Evolutionary conservation across 495 filamentous ascomycete species (phyloP), one percentile per base, ranked within the genome.

Genomic region (Aspergillus leporis): DNA sequence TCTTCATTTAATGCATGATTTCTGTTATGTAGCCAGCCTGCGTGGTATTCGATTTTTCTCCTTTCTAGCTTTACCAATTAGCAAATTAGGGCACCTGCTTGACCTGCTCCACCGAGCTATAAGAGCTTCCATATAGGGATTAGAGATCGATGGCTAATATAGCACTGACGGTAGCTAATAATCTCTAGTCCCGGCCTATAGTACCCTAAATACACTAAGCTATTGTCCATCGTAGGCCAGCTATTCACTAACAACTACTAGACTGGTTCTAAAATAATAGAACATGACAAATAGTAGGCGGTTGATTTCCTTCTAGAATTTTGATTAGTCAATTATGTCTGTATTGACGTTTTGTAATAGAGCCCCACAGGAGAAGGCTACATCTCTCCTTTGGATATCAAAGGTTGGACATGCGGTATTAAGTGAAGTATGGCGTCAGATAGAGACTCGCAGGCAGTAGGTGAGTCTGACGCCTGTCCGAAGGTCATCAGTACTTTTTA

Each of bases 401-500:
- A n/a, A 23, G 19, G 5, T 22, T 40, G 16, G 36, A n/a, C 21
- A 23, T n/a, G 18, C 19, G 19, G 16, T 47, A 47, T 47, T 47
- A 47, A n/a, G 16, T 47, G 23, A 47, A 21, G 43, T 16, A 22
- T 47, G 19, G 19, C 19, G 19, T 47, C 43, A 47, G 43, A 22
- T 47, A 1, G 19, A n/a, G 19, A 10, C 7, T 47, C 19, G 40
- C 13, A 43, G 13, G 40, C 18, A 36, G 32, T 36, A 41, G 2
- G 38, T 41, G 14, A n/a, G 16, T 41, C 38, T 41, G 14, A n/a
- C 38, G 14, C 38, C 38, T 5, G 38, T n/a, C 38, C 32, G 10
- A 41, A 41, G 38, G 21, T 51, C 49, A 51, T 51, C 49, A 50
- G 28, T 51, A 25, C 49, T 51, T 51, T n/a, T 51, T 51, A 51